phyloP scores from a whole-genome alignment of 2,329 filamentous ascomycete species.

The Oidium heveae region DNA sequence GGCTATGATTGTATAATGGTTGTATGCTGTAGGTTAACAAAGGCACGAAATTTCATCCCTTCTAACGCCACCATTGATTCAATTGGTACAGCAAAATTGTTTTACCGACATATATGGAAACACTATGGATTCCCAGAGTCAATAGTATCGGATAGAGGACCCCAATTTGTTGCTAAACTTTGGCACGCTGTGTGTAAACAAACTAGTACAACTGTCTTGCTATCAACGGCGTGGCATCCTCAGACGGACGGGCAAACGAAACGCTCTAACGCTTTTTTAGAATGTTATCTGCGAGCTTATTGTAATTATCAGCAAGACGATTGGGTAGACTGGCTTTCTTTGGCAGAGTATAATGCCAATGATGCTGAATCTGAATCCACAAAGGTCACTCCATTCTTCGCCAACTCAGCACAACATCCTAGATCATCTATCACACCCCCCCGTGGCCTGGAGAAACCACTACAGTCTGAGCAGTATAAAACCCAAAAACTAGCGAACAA shows the following conservation, averaged over 20 bases:
- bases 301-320: background rate
- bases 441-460: background rate
- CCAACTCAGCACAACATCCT: background rate
- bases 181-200: background rate
- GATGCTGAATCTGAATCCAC: background rate
- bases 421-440: background rate
- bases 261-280: background rate
- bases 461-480: background rate
- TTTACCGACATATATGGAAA: background rate
- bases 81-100: background rate
- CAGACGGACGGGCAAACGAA: background rate
- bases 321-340: background rate
- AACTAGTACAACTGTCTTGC: slow-evolving; percentile 1
- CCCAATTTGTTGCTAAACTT: slow-evolving; percentile 1
- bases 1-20: background rate
- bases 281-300: background rate
- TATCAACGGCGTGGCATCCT: background rate
- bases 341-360: background rate
- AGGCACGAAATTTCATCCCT: background rate
- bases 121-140: background rate
- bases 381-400: background rate
- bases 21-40: background rate
- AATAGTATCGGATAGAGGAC: slow-evolving; percentile 4
- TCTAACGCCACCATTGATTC: background rate
- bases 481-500: background rate